A percentile compares a stretch with the other conserved stretches of the same genome.
Conservation (phyloP, 768 basidiomycete genomes). For the Cubamyces lactineus region DNA sequence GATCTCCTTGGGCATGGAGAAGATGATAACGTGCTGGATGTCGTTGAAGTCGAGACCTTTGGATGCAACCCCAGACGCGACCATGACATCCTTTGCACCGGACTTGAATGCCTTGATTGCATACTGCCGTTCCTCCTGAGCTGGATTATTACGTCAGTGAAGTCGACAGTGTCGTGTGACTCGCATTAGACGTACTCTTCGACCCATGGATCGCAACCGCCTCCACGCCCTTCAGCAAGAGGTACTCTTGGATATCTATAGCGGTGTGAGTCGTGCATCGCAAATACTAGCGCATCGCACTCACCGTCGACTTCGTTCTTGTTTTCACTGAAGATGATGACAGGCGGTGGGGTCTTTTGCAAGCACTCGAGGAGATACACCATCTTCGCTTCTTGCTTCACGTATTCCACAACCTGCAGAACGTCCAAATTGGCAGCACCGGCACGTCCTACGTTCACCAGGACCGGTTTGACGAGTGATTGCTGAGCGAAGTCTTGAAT, state of each 20-base stretch:
- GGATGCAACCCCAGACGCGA: slow-evolving; percentile 95
- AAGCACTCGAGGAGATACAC: slow-evolving; percentile 96
- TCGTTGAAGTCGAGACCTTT: slow-evolving; percentile 99
- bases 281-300: slow-evolving; percentile 25
- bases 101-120: slow-evolving; percentile 98
- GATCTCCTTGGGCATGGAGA: slow-evolving; percentile 99
- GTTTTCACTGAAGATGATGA: slow-evolving; percentile 97
- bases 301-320: slow-evolving; percentile 99
- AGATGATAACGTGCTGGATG: slow-evolving; percentile 99
- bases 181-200: slow-evolving; percentile 65
- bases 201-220: slow-evolving; percentile 99
- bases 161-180: not conserved
- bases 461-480: slow-evolving; percentile 90
- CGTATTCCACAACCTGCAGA: slow-evolving; percentile 95
- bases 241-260: slow-evolving; percentile 97
- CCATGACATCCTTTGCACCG: slow-evolving; percentile 99
- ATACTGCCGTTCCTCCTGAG: slow-evolving; percentile 98
- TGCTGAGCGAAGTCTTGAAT: slow-evolving; percentile 99
- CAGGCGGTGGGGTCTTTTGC: slow-evolving; percentile 97
- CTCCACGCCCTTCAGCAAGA: slow-evolving; percentile 95
- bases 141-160: slow-evolving; percentile 42
- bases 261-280: not conserved
- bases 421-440: slow-evolving; percentile 98
- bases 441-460: slow-evolving; percentile 97
- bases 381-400: slow-evolving; percentile 99